Evolutionary conservation across 75 land plant species (phyloP).

Genomic region (Larix kaempferi): DNA sequence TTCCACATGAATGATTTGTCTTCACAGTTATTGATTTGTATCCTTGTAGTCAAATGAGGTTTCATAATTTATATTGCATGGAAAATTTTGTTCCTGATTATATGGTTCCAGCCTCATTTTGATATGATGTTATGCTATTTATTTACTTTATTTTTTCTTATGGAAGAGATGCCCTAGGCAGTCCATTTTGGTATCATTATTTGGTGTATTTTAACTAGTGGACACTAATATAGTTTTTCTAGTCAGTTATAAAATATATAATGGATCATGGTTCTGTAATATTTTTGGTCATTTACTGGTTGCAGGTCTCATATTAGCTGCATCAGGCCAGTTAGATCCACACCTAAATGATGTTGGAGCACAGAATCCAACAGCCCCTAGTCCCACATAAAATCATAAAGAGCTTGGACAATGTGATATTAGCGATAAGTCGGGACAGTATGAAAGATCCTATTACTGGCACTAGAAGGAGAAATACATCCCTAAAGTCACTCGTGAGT

Average conservation of each 20-base stretch:
- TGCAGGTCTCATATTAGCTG: constrained; percentile 12
- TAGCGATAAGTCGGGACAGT: not conserved
- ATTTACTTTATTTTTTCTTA: too few relatives aligned
- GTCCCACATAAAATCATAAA: not conserved
- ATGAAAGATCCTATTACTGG: too few relatives aligned
- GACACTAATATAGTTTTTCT: too few relatives aligned
- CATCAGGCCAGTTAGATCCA: constrained; percentile 2
- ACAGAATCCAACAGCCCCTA: not conserved
- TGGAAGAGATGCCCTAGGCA: not conserved
- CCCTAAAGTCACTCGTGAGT: not conserved
- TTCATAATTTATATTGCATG: not conserved
- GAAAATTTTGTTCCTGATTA: not conserved
- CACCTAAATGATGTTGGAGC: not conserved
- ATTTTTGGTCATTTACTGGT: not conserved
- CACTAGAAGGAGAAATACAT: too few relatives aligned
- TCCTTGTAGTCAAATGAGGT: not conserved
- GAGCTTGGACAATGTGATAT: not conserved
- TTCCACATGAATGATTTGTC: too few relatives aligned
- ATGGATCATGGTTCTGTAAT: constrained; percentile 1
- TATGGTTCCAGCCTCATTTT: too few relatives aligned
- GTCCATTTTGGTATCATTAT: not conserved
- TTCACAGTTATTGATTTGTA: too few relatives aligned
- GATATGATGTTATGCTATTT: too few relatives aligned
- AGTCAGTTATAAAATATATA: not conserved
- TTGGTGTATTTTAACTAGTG: too few relatives aligned